These are phyloP conservation scores for Cercospora sp. DNA, from an alignment of 2,329 filamentous ascomycete genomes.

Conservation along the genomic window DNA sequence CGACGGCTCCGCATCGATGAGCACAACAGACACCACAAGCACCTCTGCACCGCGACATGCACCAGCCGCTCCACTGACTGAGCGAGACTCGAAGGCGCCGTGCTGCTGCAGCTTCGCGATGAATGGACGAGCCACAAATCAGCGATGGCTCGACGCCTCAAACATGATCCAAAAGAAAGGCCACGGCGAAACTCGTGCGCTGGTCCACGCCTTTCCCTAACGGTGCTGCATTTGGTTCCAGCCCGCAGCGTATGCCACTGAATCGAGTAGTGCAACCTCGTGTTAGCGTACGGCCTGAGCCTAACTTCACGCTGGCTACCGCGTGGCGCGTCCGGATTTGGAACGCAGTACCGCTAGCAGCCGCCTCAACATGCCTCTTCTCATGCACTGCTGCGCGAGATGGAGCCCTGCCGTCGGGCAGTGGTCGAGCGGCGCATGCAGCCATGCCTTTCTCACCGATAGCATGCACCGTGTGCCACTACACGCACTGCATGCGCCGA, in stretches of 20 bases:
- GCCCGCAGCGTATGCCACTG: background rate
- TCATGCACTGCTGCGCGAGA: background rate
- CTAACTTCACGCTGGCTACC: slow-evolving; percentile 13
- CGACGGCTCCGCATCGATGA: background rate
- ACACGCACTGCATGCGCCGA: background rate
- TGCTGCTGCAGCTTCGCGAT: background rate
- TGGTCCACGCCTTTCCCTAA: background rate
- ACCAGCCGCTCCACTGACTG: too few species aligned
- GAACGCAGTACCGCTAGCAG: slow-evolving; percentile 3
- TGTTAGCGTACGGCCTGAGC: slow-evolving; percentile 12
- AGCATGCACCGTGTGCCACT: background rate
- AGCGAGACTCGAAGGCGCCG: too few species aligned
- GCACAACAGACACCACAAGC: background rate
- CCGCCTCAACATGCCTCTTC: slow-evolving; percentile 13
- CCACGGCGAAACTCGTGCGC: background rate
- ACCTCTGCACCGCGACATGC: background rate
- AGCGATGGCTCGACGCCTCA: slow-evolving; percentile 1
- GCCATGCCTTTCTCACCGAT: slow-evolving; percentile 11
- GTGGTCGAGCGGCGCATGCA: slow-evolving; percentile 7
- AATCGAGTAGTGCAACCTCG: slow-evolving; percentile 12
- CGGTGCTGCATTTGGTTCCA: slow-evolving; percentile 4
- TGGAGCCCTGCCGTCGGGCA: slow-evolving; percentile 2
- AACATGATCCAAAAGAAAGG: background rate
- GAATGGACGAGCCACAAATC: background rate
- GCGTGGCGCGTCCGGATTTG: slow-evolving; percentile 10